phyloP scores from a whole-genome alignment of 2,329 filamentous ascomycete genomes.

The Arachnomyces sp. region DNA sequence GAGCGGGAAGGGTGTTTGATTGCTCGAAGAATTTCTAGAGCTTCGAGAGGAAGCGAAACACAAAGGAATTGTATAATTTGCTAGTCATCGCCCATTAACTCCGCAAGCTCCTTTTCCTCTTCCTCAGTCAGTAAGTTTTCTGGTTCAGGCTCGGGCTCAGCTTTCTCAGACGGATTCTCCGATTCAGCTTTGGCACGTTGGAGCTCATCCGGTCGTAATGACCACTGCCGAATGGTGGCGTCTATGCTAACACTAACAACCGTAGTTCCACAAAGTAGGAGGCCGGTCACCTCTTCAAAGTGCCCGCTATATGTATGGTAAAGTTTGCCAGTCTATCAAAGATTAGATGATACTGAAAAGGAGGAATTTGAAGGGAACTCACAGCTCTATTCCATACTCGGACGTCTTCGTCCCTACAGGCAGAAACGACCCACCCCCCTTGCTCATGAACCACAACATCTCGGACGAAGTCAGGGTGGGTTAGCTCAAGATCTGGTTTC shows the following conservation, averaged over 20 bases:
- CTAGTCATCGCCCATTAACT: slow-evolving; percentile 68
- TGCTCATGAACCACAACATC: slow-evolving; percentile 64
- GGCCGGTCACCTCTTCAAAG: slow-evolving; percentile 84
- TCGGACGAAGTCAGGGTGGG: slow-evolving; percentile 84
- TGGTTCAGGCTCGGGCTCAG: slow-evolving; percentile 39
- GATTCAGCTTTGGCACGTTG: slow-evolving; percentile 48
- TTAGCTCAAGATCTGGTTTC: slow-evolving; percentile 61
- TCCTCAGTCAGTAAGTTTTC: slow-evolving; percentile 64
- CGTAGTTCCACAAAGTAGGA: slow-evolving; percentile 48
- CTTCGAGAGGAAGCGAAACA: too few relatives aligned
- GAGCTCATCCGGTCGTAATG: slow-evolving; percentile 56
- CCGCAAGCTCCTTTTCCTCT: slow-evolving; percentile 87
- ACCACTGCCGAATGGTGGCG: slow-evolving; percentile 79
- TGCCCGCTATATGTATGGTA: slow-evolving; percentile 73
- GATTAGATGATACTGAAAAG: slow-evolving; percentile 22
- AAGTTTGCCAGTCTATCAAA: slow-evolving; percentile 56
- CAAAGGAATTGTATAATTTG: not conserved
- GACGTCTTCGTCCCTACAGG: slow-evolving; percentile 83
- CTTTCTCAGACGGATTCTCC: slow-evolving; percentile 35
- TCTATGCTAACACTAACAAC: slow-evolving; percentile 85
- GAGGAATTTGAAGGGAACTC: slow-evolving; percentile 14
- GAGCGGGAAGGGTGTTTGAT: too few relatives aligned
- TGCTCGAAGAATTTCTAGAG: too few relatives aligned
- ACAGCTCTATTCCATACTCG: slow-evolving; percentile 72
- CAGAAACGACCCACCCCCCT: slow-evolving; percentile 74